phyloP scores from a whole-genome alignment of 306 rosid genomes.

The Aeschynomene evenia region DNA sequence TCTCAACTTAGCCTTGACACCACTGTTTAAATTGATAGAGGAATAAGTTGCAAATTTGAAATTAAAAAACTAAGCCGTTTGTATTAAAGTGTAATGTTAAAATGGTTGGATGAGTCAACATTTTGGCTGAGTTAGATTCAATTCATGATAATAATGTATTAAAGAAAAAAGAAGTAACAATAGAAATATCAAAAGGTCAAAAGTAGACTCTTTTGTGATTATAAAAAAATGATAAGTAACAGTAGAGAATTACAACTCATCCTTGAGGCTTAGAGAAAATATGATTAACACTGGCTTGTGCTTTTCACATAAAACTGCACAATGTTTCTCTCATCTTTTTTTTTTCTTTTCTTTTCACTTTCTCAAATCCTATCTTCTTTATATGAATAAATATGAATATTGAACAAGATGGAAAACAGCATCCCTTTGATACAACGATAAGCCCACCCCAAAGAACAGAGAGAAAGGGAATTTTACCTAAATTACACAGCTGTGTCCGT shows the following conservation, averaged over 20 bases:
- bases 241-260: constrained; percentile 32
- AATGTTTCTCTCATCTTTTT: constrained; percentile 24
- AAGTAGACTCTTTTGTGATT: no score
- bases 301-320: constrained; percentile 41
- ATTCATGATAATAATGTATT: not conserved
- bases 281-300: constrained; percentile 29
- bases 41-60: no score
- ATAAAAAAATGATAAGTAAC: not conserved
- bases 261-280: constrained; percentile 13
- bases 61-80: no score
- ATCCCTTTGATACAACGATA: constrained; percentile 34
- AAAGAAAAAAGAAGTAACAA: not conserved
- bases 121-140: not conserved
- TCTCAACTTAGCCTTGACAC: no score
- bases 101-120: no score
- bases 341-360: not conserved
- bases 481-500: constrained; percentile 37
- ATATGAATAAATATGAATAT: constrained; percentile 30
- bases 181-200: not conserved
- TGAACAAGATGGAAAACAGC: constrained; percentile 40
- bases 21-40: no score
- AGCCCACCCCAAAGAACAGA: not conserved
- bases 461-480: constrained; percentile 43
- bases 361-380: constrained; percentile 37
- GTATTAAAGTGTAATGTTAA: no score